Conservation (phyloP, 495 filamentous ascomycete genomes). For the Staphylotrichum tortipilum region DNA sequence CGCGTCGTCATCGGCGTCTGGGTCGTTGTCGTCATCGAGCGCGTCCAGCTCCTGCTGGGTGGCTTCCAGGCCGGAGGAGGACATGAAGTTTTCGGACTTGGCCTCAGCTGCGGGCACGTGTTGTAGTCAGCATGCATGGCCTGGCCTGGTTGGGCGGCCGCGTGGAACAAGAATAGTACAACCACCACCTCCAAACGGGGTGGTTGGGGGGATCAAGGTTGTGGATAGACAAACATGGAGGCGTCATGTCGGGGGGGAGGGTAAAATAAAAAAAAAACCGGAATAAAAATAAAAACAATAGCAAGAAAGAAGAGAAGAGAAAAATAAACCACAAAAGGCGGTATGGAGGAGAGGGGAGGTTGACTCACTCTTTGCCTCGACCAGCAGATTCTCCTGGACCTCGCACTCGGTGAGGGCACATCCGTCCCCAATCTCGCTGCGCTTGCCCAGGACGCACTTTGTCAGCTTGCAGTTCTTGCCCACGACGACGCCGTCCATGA, state of each 20-base stretch:
- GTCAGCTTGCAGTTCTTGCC: constrained; percentile 68
- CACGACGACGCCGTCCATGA: constrained; percentile 86
- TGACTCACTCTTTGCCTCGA: constrained; percentile 69
- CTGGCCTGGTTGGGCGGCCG: too few relatives aligned
- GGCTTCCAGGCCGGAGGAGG: constrained; percentile 65
- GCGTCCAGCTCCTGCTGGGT: constrained; percentile 45
- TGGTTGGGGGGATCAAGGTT: too few relatives aligned
- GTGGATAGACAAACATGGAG: too few relatives aligned
- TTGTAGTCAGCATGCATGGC: too few relatives aligned
- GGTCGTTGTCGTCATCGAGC: constrained; percentile 18
- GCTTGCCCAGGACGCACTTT: constrained; percentile 71
- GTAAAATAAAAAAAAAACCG: background rate
- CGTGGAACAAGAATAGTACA: too few relatives aligned
- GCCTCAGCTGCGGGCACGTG: constrained; percentile 62
- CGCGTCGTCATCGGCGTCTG: constrained; percentile 7
- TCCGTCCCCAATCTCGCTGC: constrained; percentile 66
- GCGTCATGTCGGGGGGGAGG: background rate
- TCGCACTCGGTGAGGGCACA: constrained; percentile 77
- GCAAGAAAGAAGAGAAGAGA: background rate
- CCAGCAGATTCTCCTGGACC: constrained; percentile 76
- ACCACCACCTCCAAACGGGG: too few relatives aligned
- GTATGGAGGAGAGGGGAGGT: background rate
- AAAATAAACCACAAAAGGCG: background rate
- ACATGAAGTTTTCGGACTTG: constrained; percentile 80
- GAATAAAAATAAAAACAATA: background rate